Base-by-base conservation (phyloP, 495 filamentous ascomycete genomes). In the Xylaria nigripes region DNA sequence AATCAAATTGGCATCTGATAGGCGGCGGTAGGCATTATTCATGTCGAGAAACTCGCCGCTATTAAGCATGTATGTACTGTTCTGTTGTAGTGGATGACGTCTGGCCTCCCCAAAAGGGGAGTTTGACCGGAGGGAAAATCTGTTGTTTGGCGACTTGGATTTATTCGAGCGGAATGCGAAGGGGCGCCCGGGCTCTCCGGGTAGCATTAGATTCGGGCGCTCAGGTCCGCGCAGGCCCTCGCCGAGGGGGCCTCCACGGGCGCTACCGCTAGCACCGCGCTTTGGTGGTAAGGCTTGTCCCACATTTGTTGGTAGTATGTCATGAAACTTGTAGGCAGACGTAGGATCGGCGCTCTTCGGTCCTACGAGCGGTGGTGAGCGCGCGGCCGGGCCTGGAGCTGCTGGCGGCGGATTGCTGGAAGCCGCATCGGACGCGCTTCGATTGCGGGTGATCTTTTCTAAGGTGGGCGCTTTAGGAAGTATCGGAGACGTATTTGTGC, bases 1-100 rank as follows among this genome's bases (percentile, higher is more conserved):
- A 0, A 76, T 69, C 48, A 87, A 65, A 32, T 75, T 77, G 25
- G 80, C 84, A 63, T 88, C 84, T 0, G 85, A 87, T n/a, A 85
- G 67, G 22, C 81, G 72, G 32, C 79, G 74, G 62, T 84, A 82
- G 10, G 81, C 77, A 54, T 67, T 81, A 42, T 77, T 74, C 68
- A 81, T 79, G 53, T 81, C 79, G 32, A 85, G 61, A 3, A 74
- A 60, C 46, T 77, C 74, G 18, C 75, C 76, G 45, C 78, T 77
- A 30, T 77, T 74, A 6, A 82, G 59, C 38, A 73, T 60, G 34
- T 68, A 58, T 66, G 66, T 60, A 65, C 71, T 62, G 56, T 63
- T 49, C 56, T 70, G 18, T 70, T 64, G 29, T 56, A 63, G 57
- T 16, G 38, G 46, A 29, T 38, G 19, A 61, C 74, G 45, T 56